Conservation (phyloP, 306 rosid species). For the Cucurbita moschata region DNA sequence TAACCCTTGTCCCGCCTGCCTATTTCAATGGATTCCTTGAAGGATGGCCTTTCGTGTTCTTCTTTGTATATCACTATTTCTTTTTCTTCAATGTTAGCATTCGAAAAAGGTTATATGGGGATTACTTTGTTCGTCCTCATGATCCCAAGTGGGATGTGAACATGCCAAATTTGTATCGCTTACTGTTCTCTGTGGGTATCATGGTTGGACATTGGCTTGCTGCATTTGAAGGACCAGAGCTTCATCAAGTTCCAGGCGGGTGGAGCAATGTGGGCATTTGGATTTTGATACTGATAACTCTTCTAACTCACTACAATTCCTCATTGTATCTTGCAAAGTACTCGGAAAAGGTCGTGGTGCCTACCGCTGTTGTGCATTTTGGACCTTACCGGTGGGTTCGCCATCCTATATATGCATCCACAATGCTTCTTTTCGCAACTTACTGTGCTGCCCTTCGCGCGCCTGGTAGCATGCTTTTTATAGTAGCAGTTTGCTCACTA, state of each 20-base stretch:
- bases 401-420: slow-evolving; percentile 78
- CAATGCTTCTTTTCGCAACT: slow-evolving; percentile 58
- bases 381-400: slow-evolving; percentile 94
- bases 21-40: slow-evolving; percentile 83
- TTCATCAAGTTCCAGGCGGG: slow-evolving; percentile 53
- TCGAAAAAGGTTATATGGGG: slow-evolving; percentile 72
- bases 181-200: slow-evolving; percentile 52
- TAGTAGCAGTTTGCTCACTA: slow-evolving; percentile 50
- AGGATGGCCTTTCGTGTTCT: slow-evolving; percentile 92
- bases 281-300: slow-evolving; percentile 42
- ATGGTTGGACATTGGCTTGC: slow-evolving; percentile 81
- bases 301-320: slow-evolving; percentile 68
- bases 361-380: slow-evolving; percentile 72
- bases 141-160: slow-evolving; percentile 80
- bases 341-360: slow-evolving; percentile 85
- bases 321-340: slow-evolving; percentile 77
- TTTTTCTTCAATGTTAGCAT: slow-evolving; percentile 85
- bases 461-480: slow-evolving; percentile 50
- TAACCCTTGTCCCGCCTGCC: slow-evolving; percentile 81
- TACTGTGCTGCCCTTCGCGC: slow-evolving; percentile 66
- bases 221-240: slow-evolving; percentile 93
- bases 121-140: slow-evolving; percentile 57
- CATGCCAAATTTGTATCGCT: slow-evolving; percentile 41
- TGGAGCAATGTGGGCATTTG: slow-evolving; percentile 64
- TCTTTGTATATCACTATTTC: slow-evolving; percentile 76